Conservation (phyloP, 106 monocot genomes). For the Acorus gramineus region DNA sequence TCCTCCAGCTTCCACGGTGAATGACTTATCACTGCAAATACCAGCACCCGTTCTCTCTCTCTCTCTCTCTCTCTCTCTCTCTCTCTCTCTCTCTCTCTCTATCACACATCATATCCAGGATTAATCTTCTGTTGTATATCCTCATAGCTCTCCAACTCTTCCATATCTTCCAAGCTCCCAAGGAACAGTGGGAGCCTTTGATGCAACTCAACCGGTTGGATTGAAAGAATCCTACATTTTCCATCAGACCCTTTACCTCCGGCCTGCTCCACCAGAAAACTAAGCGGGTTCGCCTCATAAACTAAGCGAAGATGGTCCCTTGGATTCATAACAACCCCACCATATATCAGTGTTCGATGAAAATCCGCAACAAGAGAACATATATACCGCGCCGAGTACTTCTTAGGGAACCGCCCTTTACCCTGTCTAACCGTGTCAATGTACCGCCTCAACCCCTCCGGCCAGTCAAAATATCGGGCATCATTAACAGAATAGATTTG, state of each 20-base stretch:
- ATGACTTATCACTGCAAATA: too few species aligned
- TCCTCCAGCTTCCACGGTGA: too few species aligned
- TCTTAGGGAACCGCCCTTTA: slow-evolving; percentile 77
- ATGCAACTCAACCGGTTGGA: slow-evolving; percentile 85
- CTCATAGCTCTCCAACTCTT: slow-evolving; percentile 85
- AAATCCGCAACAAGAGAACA: slow-evolving; percentile 95
- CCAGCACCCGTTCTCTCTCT: too few species aligned
- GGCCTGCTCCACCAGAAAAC: slow-evolving; percentile 87
- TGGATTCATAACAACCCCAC: slow-evolving; percentile 89
- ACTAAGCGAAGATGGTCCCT: slow-evolving; percentile 91
- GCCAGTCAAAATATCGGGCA: slow-evolving; percentile 97
- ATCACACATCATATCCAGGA: slow-evolving; percentile 95
- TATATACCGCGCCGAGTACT: slow-evolving; percentile 92
- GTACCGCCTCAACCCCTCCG: slow-evolving; percentile 74
- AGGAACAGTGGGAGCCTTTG: slow-evolving; percentile 91
- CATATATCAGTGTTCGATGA: slow-evolving; percentile 83
- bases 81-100: not conserved
- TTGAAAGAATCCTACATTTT: slow-evolving; percentile 63
- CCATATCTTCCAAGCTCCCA: slow-evolving; percentile 79
- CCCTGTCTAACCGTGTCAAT: slow-evolving; percentile 89
- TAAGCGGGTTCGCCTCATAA: slow-evolving; percentile 93
- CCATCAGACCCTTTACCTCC: slow-evolving; percentile 97
- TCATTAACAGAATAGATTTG: slow-evolving; percentile 99
- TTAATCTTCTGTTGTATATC: slow-evolving; percentile 91
- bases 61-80: not conserved